Evolutionary conservation across 768 basidiomycete genomes (phyloP).

Genomic region (Coprinopsis cinerea): DNA sequence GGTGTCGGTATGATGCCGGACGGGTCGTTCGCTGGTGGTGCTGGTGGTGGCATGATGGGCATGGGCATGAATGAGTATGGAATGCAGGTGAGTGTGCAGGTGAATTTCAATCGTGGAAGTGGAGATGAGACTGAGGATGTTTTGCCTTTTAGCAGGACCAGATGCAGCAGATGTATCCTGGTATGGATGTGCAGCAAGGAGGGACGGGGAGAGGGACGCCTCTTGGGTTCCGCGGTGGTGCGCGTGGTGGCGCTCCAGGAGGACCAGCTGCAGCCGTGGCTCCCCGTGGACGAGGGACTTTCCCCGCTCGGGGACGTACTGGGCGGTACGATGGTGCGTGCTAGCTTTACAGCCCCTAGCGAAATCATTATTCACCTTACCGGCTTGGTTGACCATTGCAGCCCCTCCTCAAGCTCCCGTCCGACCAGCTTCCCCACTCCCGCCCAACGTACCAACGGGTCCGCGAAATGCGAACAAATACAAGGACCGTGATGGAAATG

Average conservation of each 20-base stretch:
- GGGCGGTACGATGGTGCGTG: constrained; percentile 33
- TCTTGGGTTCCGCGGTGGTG: not conserved
- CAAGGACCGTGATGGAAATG: constrained; percentile 82
- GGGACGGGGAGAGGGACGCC: constrained; percentile 25
- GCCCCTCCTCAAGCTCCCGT: constrained; percentile 48
- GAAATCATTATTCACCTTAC: constrained; percentile 22
- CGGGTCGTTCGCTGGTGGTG: constrained; percentile 36
- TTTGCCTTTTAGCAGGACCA: constrained; percentile 48
- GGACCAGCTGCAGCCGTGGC: constrained; percentile 15
- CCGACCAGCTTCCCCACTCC: constrained; percentile 78
- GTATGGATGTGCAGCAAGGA: constrained; percentile 46
- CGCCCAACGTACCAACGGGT: constrained; percentile 83
- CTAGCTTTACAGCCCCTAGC: constrained; percentile 28
- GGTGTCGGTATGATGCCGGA: constrained; percentile 45
- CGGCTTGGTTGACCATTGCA: constrained; percentile 10
- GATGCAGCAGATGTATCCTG: constrained; percentile 62
- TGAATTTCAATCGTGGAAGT: constrained; percentile 13
- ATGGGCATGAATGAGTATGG: constrained; percentile 70
- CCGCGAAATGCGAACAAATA: constrained; percentile 87
- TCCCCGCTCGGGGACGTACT: constrained; percentile 31
- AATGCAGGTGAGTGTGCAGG: constrained; percentile 56
- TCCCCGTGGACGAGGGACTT: constrained; percentile 34
- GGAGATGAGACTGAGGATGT: not conserved
- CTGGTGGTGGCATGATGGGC: constrained; percentile 53
- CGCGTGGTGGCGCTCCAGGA: constrained; percentile 26